Percentiles rank a stretch among this genome's conserved stretches.
phyloP scores from a whole-genome alignment of 495 filamentous ascomycete genomes.

The Lasiosphaeris hirsuta region DNA sequence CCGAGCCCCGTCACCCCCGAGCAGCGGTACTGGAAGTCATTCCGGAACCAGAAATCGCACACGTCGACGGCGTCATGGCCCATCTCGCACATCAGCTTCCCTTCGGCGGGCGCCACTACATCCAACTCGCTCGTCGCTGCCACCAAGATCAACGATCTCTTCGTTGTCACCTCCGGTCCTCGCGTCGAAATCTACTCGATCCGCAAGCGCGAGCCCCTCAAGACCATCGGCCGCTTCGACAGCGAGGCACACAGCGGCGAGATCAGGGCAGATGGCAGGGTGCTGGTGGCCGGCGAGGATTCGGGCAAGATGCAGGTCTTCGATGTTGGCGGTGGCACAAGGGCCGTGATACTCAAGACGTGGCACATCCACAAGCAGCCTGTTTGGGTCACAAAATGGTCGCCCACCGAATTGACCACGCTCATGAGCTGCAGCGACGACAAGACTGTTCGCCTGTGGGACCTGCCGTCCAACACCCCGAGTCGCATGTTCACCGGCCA shows the following conservation, averaged over 20 bases:
- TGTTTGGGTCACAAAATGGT: slow-evolving; percentile 87
- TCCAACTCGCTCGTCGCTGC: slow-evolving; percentile 43
- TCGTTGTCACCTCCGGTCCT: slow-evolving; percentile 87
- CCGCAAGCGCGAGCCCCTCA: slow-evolving; percentile 80
- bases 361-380: slow-evolving; percentile 96
- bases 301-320: slow-evolving; percentile 90
- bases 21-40: slow-evolving; percentile 88
- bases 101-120: slow-evolving; percentile 47
- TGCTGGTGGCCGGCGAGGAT: slow-evolving; percentile 87
- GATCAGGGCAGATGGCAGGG: slow-evolving; percentile 81
- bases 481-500: slow-evolving; percentile 81
- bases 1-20: slow-evolving; percentile 76
- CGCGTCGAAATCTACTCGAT: slow-evolving; percentile 90
- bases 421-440: slow-evolving; percentile 87
- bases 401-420: slow-evolving; percentile 76
- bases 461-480: slow-evolving; percentile 75
- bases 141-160: slow-evolving; percentile 61
- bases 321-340: slow-evolving; percentile 58
- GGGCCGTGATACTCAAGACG: slow-evolving; percentile 88
- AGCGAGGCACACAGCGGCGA: slow-evolving; percentile 83
- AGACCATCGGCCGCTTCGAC: slow-evolving; percentile 89
- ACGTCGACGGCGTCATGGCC: slow-evolving; percentile 81
- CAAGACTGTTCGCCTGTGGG: slow-evolving; percentile 88
- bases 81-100: slow-evolving; percentile 84
- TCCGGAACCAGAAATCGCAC: slow-evolving; percentile 81